phyloP scores from a whole-genome alignment of 2,329 filamentous ascomycete genomes.

The Emergomyces africanus region DNA sequence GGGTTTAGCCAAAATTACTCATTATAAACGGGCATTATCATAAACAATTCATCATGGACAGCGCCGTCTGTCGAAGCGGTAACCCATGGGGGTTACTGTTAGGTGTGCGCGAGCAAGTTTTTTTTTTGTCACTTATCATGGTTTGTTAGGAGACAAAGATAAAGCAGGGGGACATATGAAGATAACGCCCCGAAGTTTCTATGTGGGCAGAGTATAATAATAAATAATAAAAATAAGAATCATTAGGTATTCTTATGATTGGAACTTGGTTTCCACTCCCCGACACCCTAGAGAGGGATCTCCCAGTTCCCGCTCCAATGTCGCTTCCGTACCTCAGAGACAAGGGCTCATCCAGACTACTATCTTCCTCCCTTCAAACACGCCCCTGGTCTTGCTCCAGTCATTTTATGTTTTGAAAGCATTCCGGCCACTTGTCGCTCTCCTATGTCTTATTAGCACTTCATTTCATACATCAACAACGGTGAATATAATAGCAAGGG shows the following conservation, averaged over 20 bases:
- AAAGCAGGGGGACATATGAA: not conserved
- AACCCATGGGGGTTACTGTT: not conserved
- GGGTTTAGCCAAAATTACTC: not conserved
- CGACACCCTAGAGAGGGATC: not conserved
- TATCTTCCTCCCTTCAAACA: no score
- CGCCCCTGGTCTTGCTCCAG: no score
- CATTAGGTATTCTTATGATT: not conserved
- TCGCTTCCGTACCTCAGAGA: not conserved
- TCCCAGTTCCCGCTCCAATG: not conserved
- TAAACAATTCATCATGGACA: no score
- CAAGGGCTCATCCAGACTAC: not conserved
- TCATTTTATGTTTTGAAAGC: no score
- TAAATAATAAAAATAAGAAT: not conserved
- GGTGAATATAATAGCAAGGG: not conserved
- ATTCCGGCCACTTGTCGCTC: no score
- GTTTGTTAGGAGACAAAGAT: not conserved
- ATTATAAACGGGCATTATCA: not conserved
- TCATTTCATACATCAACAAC: not conserved
- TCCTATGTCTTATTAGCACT: no score
- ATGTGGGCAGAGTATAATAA: no score
- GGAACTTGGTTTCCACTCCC: no score
- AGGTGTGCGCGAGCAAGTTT: not conserved
- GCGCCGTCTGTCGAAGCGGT: no score
- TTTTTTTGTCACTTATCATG: not conserved
- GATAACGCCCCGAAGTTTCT: not conserved